Base-by-base conservation (phyloP, 1,284 basidiomycete genomes). In the Cutaneotrichosporon cyanovorans region DNA sequence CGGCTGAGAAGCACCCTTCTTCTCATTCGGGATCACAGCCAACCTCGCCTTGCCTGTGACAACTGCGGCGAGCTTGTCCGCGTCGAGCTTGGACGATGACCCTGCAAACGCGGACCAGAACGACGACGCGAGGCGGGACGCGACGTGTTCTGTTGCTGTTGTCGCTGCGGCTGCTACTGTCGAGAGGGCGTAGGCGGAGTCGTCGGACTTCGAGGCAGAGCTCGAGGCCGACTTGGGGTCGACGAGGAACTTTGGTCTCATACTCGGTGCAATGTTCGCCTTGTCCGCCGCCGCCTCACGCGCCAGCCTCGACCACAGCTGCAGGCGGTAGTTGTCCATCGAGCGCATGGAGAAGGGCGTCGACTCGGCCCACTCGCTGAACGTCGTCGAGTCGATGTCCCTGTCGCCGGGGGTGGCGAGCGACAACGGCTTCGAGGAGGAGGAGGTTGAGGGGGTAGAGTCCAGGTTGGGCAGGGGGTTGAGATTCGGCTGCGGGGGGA, bases 241-340 rank as follows among this genome's bases (percentile, higher is more conserved):
- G 40, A 61, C 58, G 48, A 66, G 63, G 57, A 71, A 74, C 49
- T 71, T 72, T 15, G 72, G 71, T 46, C 70, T 63, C 25, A 69
- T 45, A 10, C 63, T 61, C 6, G 50, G 40, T 2, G 66, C 43
- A 2, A 73, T 43, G 18, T 57, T 56, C 36, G 61, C 57, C 52
- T 69, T 66, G 39, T 68, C 63, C 11, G 62, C 57, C 3, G 64
- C 63, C 8, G 68, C 71, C 42, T 72, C 72, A 25, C 69, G 59
- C 0, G 85, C 85, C 78, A 90, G 84, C 69, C 83, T 80, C 31
- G 80, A 79, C 87, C 87, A 90, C 2, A 90, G 75, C 58, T 90
- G 87, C 83, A 87, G 87, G 30, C 87, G 79, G 59, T 78, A 89
- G 66, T 80, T 78, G 71, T 91, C 87, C 61, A 89, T 75, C 8